Evolutionary conservation across 768 basidiomycete species (phyloP).

Genomic region (Suillus subluteus): DNA sequence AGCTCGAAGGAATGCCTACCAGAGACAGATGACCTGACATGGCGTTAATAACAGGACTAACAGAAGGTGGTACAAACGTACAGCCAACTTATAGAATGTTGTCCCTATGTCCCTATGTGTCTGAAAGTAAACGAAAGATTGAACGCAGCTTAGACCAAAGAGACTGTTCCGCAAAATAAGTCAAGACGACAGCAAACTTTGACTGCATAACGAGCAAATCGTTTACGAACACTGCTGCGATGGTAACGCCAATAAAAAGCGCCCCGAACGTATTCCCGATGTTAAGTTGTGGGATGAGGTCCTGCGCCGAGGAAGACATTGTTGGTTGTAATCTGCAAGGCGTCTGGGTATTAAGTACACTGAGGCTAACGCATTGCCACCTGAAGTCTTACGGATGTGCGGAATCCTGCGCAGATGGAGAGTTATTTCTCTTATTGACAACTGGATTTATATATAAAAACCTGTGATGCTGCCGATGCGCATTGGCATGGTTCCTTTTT

Average conservation of each 20-base stretch:
- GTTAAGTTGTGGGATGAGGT: background rate
- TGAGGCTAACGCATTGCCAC: background rate
- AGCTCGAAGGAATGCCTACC: slow-evolving; percentile 6
- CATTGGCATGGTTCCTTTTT: background rate
- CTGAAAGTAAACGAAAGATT: slow-evolving; percentile 5
- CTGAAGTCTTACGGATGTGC: background rate
- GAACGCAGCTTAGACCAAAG: background rate
- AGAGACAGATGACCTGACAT: slow-evolving; percentile 13
- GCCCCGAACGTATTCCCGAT: background rate
- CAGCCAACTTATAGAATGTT: background rate
- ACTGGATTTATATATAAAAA: background rate
- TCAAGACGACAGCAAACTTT: background rate
- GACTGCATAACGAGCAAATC: background rate
- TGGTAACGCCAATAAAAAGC: slow-evolving; percentile 3
- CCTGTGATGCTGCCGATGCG: background rate
- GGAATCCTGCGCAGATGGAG: too few species aligned
- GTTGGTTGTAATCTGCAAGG: background rate
- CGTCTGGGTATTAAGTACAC: background rate
- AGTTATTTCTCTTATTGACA: too few species aligned
- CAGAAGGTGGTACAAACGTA: background rate
- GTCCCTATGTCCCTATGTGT: background rate
- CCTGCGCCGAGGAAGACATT: slow-evolving; percentile 1
- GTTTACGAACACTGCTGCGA: slow-evolving; percentile 6
- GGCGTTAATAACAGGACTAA: background rate
- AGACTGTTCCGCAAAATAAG: background rate